Percentiles rank a stretch among this genome's conserved stretches.
Evolutionary conservation across 331 rosid species (phyloP).

Genomic region (Quercus phellos): DNA sequence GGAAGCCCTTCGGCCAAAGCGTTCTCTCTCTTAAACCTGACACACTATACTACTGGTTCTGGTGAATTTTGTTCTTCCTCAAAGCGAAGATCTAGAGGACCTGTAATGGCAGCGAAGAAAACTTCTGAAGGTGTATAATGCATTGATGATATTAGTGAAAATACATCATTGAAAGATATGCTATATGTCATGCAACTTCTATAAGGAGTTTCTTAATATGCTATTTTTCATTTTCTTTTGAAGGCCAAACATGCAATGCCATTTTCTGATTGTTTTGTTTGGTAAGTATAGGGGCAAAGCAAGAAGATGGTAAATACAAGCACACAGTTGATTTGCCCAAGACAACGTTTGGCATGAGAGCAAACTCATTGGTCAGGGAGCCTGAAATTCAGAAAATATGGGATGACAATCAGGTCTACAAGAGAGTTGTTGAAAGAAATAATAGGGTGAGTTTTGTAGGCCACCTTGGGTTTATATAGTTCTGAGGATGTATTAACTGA

Average conservation of each 20-base stretch:
- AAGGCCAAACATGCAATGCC: slow-evolving; percentile 9
- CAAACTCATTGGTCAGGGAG: slow-evolving; percentile 73
- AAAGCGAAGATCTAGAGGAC: slow-evolving; percentile 83
- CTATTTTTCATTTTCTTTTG: background rate
- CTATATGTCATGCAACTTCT: background rate
- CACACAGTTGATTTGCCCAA: slow-evolving; percentile 96
- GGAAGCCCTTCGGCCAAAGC: slow-evolving; percentile 51
- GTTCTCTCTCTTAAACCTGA: slow-evolving; percentile 28
- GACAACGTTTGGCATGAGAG: slow-evolving; percentile 90
- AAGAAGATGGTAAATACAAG: slow-evolving; percentile 90
- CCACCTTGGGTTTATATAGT: slow-evolving; percentile 10
- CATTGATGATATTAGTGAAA: background rate
- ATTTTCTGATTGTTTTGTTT: slow-evolving; percentile 23
- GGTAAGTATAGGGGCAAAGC: slow-evolving; percentile 54
- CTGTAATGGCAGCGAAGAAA: slow-evolving; percentile 86
- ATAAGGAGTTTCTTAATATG: background rate
- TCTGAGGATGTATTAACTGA: slow-evolving; percentile 22
- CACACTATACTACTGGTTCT: slow-evolving; percentile 41
- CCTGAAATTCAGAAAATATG: slow-evolving; percentile 95
- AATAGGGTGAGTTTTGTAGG: slow-evolving; percentile 60
- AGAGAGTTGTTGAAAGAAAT: slow-evolving; percentile 60
- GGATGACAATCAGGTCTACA: slow-evolving; percentile 83
- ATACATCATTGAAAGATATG: background rate
- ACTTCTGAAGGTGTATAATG: slow-evolving; percentile 59
- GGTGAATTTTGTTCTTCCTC: slow-evolving; percentile 52